Evolutionary conservation across 192 early-diverging fungal species (phyloP).

Genomic region (Linnemannia schmuckeri): DNA sequence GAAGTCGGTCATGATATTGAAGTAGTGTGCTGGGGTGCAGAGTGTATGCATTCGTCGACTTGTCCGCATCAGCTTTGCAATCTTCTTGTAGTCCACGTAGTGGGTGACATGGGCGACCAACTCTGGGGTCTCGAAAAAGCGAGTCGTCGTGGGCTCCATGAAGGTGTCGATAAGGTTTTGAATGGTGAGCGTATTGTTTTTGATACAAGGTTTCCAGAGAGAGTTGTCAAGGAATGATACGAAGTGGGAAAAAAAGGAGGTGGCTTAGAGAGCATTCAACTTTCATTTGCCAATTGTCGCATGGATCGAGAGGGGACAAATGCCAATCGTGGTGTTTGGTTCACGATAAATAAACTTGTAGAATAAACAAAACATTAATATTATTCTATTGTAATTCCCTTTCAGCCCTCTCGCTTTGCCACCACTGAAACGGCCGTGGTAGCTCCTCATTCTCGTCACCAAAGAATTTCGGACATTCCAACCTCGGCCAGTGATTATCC

Average conservation of each 20-base stretch:
- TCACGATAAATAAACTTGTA: no score
- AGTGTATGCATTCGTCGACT: neutral
- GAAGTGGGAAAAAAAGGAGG: no score
- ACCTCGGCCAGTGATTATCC: neutral
- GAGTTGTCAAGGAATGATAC: no score
- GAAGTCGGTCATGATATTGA: neutral
- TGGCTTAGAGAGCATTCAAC: no score
- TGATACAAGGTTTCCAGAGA: no score
- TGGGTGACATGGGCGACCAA: neutral
- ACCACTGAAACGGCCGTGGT: neutral
- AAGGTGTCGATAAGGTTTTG: no score
- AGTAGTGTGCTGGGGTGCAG: neutral
- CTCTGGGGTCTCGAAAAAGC: neutral
- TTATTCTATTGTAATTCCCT: neutral
- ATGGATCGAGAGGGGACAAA: no score
- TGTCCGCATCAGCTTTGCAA: neutral
- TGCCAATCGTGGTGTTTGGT: no score
- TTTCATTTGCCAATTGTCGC: no score
- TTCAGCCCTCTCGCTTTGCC: neutral
- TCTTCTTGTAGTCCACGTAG: neutral
- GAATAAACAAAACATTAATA: no score
- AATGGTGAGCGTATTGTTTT: no score
- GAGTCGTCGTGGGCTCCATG: no score
- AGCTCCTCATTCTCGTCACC: neutral
- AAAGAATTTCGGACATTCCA: neutral